Percentiles rank a stretch among this genome's conserved stretches.
These are phyloP conservation scores for Blastomyces gilchristii DNA, from an alignment of 2,329 filamentous ascomycete genomes.

Conservation along the genomic window DNA sequence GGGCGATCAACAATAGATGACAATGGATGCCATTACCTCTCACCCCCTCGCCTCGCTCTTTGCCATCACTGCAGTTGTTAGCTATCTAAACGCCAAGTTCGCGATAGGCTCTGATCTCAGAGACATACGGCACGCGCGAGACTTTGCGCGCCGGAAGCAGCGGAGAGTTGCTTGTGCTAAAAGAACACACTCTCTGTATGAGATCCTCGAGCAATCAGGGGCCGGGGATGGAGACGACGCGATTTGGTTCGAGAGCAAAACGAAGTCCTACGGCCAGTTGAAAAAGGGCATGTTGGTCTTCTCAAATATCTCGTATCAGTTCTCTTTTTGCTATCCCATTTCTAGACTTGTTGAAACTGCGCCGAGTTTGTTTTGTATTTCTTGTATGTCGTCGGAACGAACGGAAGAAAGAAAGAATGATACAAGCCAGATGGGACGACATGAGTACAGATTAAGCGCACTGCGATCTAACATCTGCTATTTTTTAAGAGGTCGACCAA, in stretches of 20 bases:
- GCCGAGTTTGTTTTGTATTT: not conserved
- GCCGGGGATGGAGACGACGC: conserved; percentile 31
- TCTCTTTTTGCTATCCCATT: conserved; percentile 10
- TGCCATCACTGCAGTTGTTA: conserved; percentile 13
- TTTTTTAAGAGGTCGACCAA: conserved; percentile 32
- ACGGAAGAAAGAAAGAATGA: no score
- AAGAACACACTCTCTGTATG: conserved; percentile 34
- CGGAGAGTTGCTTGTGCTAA: conserved; percentile 30
- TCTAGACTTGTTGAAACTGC: no score
- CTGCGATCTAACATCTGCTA: conserved; percentile 1
- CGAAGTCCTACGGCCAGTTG: conserved; percentile 39
- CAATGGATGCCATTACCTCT: not conserved
- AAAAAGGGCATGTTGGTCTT: conserved; percentile 30
- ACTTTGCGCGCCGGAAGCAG: conserved; percentile 26
- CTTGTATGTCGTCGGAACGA: not conserved
- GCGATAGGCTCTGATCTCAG: conserved; percentile 33
- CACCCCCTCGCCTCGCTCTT: not conserved
- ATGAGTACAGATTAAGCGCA: not conserved
- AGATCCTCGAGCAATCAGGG: conserved; percentile 33
- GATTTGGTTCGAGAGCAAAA: conserved; percentile 41
- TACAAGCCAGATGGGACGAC: not conserved
- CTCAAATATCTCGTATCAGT: not conserved
- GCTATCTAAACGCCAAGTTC: conserved; percentile 35
- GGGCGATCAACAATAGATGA: not conserved
- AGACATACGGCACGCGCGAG: conserved; percentile 26